These are phyloP conservation scores for Fraxinus latifolia DNA, from an alignment of 305 asterid genomes.

Conservation along the genomic window DNA sequence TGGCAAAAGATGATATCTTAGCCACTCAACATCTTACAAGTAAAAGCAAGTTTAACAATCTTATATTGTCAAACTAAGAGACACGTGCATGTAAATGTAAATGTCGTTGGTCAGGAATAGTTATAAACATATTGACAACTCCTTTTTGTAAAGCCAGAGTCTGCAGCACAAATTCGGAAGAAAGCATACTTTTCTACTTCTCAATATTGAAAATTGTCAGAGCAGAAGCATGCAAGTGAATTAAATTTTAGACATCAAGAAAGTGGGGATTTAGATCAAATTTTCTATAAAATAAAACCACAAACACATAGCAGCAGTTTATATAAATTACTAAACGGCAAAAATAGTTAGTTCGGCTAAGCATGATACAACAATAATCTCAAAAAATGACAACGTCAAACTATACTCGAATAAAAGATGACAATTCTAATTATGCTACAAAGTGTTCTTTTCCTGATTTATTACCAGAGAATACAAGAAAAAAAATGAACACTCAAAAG, in stretches of 20 bases:
- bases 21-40: not conserved
- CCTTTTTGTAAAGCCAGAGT: slow-evolving; percentile 1
- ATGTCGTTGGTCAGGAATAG: not conserved
- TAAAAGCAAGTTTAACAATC: not conserved
- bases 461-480: not conserved
- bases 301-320: slow-evolving; percentile 6
- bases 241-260: not conserved
- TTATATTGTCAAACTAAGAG: not conserved
- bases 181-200: not conserved
- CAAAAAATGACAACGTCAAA: not conserved
- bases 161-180: not conserved
- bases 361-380: not conserved
- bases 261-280: not conserved
- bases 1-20: slow-evolving; percentile 5
- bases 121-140: not conserved
- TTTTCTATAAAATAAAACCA: not conserved
- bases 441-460: not conserved
- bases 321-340: not conserved
- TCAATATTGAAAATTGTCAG: not conserved
- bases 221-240: not conserved
- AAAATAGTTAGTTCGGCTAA: not conserved
- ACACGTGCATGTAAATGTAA: not conserved
- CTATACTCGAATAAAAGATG: not conserved
- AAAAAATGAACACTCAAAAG: not conserved
- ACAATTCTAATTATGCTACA: not conserved